These are phyloP conservation scores for Colletotrichum tabaci DNA, from an alignment of 2,329 filamentous ascomycete genomes.

Conservation along the genomic window DNA sequence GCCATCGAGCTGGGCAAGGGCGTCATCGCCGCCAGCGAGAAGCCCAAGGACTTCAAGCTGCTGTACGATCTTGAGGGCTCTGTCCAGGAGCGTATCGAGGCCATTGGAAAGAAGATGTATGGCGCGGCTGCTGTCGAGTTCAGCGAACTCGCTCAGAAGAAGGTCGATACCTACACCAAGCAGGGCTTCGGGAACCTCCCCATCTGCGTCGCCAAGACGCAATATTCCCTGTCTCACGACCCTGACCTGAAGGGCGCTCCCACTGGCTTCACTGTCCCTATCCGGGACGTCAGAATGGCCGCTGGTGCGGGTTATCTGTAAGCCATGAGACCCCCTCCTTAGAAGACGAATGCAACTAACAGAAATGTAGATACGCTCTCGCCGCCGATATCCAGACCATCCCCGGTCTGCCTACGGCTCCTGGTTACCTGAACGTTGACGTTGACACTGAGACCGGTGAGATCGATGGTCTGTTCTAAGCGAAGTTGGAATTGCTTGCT, in stretches of 20 bases:
- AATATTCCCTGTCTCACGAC: constrained; percentile 96
- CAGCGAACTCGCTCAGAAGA: constrained; percentile 93
- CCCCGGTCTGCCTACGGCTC: constrained; percentile 93
- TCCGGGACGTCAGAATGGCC: constrained; percentile 93
- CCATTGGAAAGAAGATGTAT: constrained; percentile 94
- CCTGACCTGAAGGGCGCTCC: constrained; percentile 95
- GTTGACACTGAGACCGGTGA: constrained; percentile 86
- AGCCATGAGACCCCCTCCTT: constrained; percentile 53
- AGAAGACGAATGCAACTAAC: constrained; percentile 52
- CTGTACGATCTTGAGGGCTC: constrained; percentile 85
- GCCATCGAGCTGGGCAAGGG: constrained; percentile 90
- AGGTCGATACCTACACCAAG: constrained; percentile 93
- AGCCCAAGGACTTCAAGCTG: constrained; percentile 89
- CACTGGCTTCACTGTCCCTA: constrained; percentile 93
- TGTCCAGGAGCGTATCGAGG: constrained; percentile 91
- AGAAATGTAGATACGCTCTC: constrained; percentile 79
- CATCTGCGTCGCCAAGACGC: constrained; percentile 98
- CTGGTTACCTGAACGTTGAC: constrained; percentile 95
- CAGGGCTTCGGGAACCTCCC: constrained; percentile 95
- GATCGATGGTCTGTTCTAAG: constrained; percentile 90
- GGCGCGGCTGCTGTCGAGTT: constrained; percentile 92
- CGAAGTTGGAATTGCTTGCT: not conserved
- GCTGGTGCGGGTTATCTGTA: constrained; percentile 93
- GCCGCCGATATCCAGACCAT: constrained; percentile 99
- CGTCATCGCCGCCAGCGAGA: constrained; percentile 85